Percentiles rank a stretch among this genome's conserved stretches.
Conservation (phyloP, 257 asterid genomes). For the Salvia splendens region DNA sequence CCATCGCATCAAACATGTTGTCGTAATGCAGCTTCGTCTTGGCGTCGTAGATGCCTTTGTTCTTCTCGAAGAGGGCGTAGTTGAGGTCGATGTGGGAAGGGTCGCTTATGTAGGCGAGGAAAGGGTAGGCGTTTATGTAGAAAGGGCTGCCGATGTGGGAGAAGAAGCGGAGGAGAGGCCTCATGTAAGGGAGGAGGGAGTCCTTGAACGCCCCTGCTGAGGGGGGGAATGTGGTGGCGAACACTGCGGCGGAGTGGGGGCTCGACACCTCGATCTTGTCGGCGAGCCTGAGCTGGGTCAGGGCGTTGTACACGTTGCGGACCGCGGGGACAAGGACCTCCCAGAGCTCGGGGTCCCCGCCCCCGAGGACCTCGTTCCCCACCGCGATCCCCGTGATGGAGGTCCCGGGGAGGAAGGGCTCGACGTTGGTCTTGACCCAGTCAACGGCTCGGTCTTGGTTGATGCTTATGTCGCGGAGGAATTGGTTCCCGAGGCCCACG, state of each 20-base stretch:
- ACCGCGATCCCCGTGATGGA: constrained; percentile 68
- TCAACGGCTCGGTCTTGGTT: constrained; percentile 54
- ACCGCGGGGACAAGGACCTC: constrained; percentile 80
- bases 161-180: constrained; percentile 67
- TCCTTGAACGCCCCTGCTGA: constrained; percentile 79
- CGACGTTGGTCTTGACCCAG: constrained; percentile 68
- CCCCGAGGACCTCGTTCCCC: constrained; percentile 81
- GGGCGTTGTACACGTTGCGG: constrained; percentile 69
- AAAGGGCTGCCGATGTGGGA: constrained; percentile 68
- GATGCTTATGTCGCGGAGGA: constrained; percentile 46
- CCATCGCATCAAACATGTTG: constrained; percentile 80
- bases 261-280: constrained; percentile 73
- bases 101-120: constrained; percentile 69
- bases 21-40: constrained; percentile 68
- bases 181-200: constrained; percentile 63
- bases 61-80: constrained; percentile 53
- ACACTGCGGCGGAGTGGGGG: constrained; percentile 77
- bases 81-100: constrained; percentile 61
- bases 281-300: constrained; percentile 39
- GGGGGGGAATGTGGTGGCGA: constrained; percentile 76
- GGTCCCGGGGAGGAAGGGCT: constrained; percentile 64
- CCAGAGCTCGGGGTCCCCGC: constrained; percentile 51
- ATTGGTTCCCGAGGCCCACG: constrained; percentile 63
- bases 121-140: constrained; percentile 82
- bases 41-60: constrained; percentile 52